Evolutionary conservation across 2,329 filamentous ascomycete species (phyloP).

Genomic region (Akanthomyces dipterigenus): DNA sequence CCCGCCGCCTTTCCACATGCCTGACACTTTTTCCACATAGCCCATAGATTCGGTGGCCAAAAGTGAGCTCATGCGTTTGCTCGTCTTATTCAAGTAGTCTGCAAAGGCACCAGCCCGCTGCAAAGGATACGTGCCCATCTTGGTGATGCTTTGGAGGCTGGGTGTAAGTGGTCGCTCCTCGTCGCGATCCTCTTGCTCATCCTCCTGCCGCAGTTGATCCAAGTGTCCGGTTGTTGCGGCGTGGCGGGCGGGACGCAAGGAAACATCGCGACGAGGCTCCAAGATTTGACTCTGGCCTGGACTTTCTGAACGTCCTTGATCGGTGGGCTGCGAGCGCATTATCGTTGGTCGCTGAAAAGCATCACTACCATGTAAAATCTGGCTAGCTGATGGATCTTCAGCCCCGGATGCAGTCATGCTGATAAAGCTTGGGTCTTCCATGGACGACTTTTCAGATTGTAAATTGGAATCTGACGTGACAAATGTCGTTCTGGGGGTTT

Average conservation of each 20-base stretch:
- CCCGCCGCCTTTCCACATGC: slow-evolving; percentile 89
- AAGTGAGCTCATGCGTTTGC: slow-evolving; percentile 73
- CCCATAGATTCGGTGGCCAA: slow-evolving; percentile 90
- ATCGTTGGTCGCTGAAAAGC: slow-evolving; percentile 78
- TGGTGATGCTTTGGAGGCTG: slow-evolving; percentile 46
- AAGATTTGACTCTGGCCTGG: slow-evolving; percentile 15
- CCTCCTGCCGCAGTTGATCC: neutral
- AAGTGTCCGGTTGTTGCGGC: slow-evolving; percentile 10
- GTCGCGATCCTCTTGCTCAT: neutral
- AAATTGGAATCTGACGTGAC: slow-evolving; percentile 68
- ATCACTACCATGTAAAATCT: slow-evolving; percentile 80
- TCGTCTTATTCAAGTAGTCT: slow-evolving; percentile 71
- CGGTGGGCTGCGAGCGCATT: slow-evolving; percentile 36
- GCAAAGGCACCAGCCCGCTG: slow-evolving; percentile 79
- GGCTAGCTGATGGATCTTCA: slow-evolving; percentile 80
- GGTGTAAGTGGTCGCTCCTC: slow-evolving; percentile 25
- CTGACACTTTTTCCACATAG: slow-evolving; percentile 93
- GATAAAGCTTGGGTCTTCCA: slow-evolving; percentile 67
- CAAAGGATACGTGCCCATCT: slow-evolving; percentile 67
- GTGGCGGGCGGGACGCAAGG: slow-evolving; percentile 2
- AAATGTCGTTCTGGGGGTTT: slow-evolving; percentile 38
- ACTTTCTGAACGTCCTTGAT: slow-evolving; percentile 41
- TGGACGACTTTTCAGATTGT: slow-evolving; percentile 50
- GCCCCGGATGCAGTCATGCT: slow-evolving; percentile 61
- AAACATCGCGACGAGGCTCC: neutral